Base-by-base conservation (phyloP, 148 eudicot species). In the Cornus florida region DNA sequence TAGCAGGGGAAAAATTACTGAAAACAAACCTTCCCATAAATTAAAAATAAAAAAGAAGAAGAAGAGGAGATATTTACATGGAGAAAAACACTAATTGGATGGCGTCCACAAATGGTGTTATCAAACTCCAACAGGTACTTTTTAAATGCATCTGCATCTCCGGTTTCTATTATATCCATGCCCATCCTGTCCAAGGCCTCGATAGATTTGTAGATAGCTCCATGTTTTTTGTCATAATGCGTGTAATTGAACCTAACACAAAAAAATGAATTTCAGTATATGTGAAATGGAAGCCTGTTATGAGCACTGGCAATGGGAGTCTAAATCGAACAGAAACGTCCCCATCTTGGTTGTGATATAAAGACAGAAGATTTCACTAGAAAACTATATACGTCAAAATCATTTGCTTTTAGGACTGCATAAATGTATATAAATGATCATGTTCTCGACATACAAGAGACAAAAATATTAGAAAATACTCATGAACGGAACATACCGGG, bases 41-140 rank as follows among this genome's bases (percentile, higher is more conserved):
- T 22, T 60, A 64, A 24, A 11, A 31, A 67, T 7, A 10, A 7
- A 43, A 41, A 28, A 11, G 24, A 48, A 28, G 28, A 28, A 28
- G 28, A 28, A 28, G 28, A n/a, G 9, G 56, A 56, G 23, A 43
- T 62, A 83, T 83, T 95, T 94, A 94, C 99, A 88, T 96, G 97
- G 83, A 94, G 98, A 74, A 94, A 94, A 68, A 96, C 95, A 71
- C 94, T 87, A 78, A 96, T 96, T 7, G 99, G 98, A 85, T 94
- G 97, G 28, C 99, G 98, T 70, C 99, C 99, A 84, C 99, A 96
- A 41, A 96, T 96, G 53, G 98, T 96, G 86, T 96, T 96, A 50
- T 94, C 99, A 19, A 86, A 94, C 86, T 96, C 91, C 70, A 50
- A 82, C 67, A 96, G 84, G 72, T 96, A 96, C 75, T 87, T 81